These are phyloP conservation scores for Suillus tomentosus DNA, from an alignment of 768 basidiomycete genomes.

Conservation along the genomic window DNA sequence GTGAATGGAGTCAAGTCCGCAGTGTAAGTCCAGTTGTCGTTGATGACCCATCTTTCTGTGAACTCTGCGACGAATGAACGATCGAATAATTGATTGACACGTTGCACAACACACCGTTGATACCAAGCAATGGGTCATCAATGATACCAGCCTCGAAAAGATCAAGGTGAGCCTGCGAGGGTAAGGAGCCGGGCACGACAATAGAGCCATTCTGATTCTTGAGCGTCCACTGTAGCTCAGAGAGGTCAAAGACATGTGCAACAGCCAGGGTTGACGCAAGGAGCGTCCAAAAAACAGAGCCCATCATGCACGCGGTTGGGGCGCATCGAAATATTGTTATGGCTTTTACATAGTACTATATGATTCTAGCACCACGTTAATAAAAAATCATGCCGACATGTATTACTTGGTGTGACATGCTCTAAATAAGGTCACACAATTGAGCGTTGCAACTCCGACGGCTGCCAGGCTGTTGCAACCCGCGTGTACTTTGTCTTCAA, in stretches of 20 bases:
- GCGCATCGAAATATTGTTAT: not conserved
- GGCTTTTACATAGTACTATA: not conserved
- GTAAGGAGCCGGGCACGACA: conserved; percentile 50
- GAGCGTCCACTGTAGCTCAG: conserved; percentile 52
- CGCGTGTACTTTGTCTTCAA: too few relatives aligned
- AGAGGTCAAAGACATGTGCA: conserved; percentile 43
- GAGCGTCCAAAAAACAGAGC: conserved; percentile 3
- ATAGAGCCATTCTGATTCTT: conserved; percentile 56
- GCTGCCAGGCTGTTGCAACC: too few relatives aligned
- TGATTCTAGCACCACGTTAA: not conserved
- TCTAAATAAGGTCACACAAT: too few relatives aligned
- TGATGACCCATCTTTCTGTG: conserved; percentile 54
- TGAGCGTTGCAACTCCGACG: too few relatives aligned
- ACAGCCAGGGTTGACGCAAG: conserved; percentile 11
- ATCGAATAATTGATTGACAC: not conserved
- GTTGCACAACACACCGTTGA: conserved; percentile 46
- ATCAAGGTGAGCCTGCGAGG: conserved; percentile 58
- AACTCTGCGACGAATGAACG: conserved; percentile 39
- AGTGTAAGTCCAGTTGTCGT: conserved; percentile 62
- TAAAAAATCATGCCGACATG: too few relatives aligned
- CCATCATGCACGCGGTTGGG: conserved; percentile 3
- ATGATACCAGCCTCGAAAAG: conserved; percentile 53
- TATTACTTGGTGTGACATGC: too few relatives aligned
- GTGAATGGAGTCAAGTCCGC: conserved; percentile 51
- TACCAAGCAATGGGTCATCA: conserved; percentile 52